Conservation (phyloP, 2,329 filamentous ascomycete genomes). For the Zymoseptoria passerinii region DNA sequence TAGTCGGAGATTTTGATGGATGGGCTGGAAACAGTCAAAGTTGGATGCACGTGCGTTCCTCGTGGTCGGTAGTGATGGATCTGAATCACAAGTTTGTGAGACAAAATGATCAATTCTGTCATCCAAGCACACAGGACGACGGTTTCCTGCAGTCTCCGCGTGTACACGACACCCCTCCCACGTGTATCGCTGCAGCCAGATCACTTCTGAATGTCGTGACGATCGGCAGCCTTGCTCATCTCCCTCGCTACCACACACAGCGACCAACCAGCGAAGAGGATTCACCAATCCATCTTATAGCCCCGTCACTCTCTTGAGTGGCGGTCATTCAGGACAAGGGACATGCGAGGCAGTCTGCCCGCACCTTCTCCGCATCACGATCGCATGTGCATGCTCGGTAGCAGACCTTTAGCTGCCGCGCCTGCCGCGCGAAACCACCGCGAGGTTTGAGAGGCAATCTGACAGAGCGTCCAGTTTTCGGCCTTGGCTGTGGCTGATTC, state of each 20-base stretch:
- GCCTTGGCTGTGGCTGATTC: too few species aligned
- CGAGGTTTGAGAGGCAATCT: not conserved
- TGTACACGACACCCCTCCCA: not conserved
- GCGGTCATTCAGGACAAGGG: not conserved
- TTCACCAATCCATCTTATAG: not conserved
- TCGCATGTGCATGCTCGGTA: conserved; percentile 4
- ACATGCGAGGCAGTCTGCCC: not conserved
- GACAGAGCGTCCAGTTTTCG: too few species aligned
- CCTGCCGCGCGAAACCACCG: conserved; percentile 2
- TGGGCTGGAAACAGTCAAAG: not conserved
- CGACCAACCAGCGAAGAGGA: not conserved
- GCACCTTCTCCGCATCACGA: not conserved
- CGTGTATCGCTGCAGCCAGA: not conserved
- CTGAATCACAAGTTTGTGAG: not conserved
- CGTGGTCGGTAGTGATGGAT: not conserved
- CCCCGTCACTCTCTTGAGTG: not conserved
- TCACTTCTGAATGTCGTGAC: not conserved
- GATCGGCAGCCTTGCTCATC: not conserved
- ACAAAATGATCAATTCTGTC: not conserved
- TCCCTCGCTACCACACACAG: not conserved
- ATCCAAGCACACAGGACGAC: not conserved
- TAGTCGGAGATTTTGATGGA: not conserved
- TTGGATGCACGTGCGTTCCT: not conserved
- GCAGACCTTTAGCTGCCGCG: conserved; percentile 4
- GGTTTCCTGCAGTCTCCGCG: not conserved